Evolutionary conservation across 139 green algal genomes (phyloP).

Genomic region (Haematococcus lacustris): DNA sequence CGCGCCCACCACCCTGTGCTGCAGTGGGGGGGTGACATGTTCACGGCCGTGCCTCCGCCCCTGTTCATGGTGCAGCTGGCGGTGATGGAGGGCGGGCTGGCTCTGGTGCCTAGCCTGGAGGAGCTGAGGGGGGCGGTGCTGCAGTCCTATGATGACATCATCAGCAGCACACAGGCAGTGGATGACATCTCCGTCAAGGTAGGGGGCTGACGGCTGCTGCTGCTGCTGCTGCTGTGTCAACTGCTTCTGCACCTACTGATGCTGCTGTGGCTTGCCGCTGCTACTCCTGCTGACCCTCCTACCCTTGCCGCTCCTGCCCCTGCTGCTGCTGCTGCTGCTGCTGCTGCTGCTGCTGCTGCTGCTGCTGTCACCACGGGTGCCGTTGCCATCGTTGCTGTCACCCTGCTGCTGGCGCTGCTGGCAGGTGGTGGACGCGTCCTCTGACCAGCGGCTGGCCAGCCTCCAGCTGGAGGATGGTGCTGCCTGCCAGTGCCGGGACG

Average conservation of each 20-base stretch:
- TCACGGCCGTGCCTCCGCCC: slow-evolving; percentile 28
- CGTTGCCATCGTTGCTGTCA: no score
- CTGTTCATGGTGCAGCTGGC: slow-evolving; percentile 43
- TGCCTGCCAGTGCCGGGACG: slow-evolving; percentile 18
- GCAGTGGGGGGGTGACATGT: slow-evolving; percentile 41
- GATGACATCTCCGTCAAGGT: slow-evolving; percentile 38
- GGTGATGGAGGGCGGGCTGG: neutral
- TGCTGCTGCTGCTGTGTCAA: no score
- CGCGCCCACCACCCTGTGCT: neutral
- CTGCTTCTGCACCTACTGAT: no score
- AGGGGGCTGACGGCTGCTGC: no score
- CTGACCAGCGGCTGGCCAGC: slow-evolving; percentile 31
- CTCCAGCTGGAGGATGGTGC: slow-evolving; percentile 37
- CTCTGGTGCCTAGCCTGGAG: slow-evolving; percentile 42
- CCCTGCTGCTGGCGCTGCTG: no score
- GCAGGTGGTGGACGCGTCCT: slow-evolving; percentile 34
- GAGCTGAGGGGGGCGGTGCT: slow-evolving; percentile 39
- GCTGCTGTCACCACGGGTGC: no score
- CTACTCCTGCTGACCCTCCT: no score
- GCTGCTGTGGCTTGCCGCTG: no score
- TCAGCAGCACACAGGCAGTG: slow-evolving; percentile 19
- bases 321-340: no score
- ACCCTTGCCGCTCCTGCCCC: no score
- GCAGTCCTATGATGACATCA: slow-evolving; percentile 49
- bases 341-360: no score